Evolutionary conservation across 192 early-diverging fungal species (phyloP).

Genomic region (Backusella westeae): DNA sequence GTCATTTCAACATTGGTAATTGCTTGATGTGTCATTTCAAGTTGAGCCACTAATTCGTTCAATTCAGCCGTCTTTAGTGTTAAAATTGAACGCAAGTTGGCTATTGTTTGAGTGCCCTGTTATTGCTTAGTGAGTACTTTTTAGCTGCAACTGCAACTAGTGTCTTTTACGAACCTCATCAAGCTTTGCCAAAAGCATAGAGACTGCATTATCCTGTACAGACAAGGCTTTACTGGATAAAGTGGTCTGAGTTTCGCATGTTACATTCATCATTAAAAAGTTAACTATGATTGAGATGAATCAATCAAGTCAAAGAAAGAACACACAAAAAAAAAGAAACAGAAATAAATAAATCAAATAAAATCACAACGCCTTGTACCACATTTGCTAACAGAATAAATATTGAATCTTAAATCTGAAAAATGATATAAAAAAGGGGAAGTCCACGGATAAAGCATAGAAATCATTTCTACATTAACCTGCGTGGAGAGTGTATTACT

Average conservation of each 20-base stretch:
- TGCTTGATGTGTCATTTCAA: constrained; percentile 28
- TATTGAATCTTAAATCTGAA: too few relatives aligned
- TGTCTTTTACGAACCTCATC: neutral
- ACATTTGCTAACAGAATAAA: neutral
- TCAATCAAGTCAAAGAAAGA: neutral
- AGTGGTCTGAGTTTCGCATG: neutral
- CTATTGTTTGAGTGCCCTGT: constrained; percentile 31
- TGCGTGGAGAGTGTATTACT: too few relatives aligned
- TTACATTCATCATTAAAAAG: neutral
- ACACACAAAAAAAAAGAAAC: neutral
- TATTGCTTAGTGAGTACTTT: neutral
- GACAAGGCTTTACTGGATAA: neutral
- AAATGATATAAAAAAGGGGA: too few relatives aligned
- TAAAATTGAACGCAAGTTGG: constrained; percentile 29
- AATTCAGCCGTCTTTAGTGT: constrained; percentile 34
- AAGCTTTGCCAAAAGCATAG: constrained; percentile 3
- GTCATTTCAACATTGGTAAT: constrained; percentile 28
- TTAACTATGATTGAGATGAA: neutral
- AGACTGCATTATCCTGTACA: constrained; percentile 2
- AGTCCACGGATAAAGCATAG: too few relatives aligned
- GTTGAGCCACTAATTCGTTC: constrained; percentile 26
- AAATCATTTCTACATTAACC: too few relatives aligned
- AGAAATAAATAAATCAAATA: neutral
- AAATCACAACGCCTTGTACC: neutral
- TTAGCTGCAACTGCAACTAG: neutral